A percentile compares a stretch with the other conserved stretches of the same genome.
Evolutionary conservation across 78 protist genomes (phyloP).

Genomic region (Bodo saltans): DNA sequence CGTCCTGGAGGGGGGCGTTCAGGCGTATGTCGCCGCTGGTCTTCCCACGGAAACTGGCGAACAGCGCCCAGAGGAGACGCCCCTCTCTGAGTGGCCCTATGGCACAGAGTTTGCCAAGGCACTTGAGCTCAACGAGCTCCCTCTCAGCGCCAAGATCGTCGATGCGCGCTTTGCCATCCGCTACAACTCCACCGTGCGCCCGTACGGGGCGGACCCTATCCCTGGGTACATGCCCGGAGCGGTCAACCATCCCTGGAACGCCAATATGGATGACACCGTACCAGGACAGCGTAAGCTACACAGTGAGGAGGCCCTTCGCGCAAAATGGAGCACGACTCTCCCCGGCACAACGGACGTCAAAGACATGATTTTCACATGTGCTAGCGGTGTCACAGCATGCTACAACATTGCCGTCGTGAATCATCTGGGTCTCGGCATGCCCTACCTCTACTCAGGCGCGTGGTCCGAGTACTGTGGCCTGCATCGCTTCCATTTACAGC

Average conservation of each 20-base stretch:
- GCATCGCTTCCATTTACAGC: no score
- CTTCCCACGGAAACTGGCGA: neutral
- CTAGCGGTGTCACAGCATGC: slow-evolving; percentile 20
- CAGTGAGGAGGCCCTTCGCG: neutral
- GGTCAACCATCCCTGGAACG: neutral
- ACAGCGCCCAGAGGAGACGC: neutral
- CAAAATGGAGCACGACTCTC: neutral
- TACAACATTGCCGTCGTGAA: neutral
- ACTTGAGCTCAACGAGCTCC: neutral
- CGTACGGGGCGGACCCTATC: neutral
- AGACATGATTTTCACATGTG: slow-evolving; percentile 5
- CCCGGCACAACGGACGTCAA: neutral
- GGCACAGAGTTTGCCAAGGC: neutral
- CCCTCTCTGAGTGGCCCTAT: neutral
- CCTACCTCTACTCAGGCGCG: neutral
- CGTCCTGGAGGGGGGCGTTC: neutral
- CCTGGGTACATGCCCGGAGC: slow-evolving; percentile 25
- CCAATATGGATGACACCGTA: neutral
- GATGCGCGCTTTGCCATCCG: neutral
- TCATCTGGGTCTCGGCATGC: slow-evolving; percentile 1
- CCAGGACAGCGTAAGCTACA: no score
- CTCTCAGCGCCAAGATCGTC: neutral
- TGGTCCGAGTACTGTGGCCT: slow-evolving; percentile 39
- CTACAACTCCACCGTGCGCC: neutral
- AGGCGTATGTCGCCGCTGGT: neutral